Evolutionary conservation across 2,329 filamentous ascomycete genomes (phyloP).

Genomic region (Neocucurbitaria cava): DNA sequence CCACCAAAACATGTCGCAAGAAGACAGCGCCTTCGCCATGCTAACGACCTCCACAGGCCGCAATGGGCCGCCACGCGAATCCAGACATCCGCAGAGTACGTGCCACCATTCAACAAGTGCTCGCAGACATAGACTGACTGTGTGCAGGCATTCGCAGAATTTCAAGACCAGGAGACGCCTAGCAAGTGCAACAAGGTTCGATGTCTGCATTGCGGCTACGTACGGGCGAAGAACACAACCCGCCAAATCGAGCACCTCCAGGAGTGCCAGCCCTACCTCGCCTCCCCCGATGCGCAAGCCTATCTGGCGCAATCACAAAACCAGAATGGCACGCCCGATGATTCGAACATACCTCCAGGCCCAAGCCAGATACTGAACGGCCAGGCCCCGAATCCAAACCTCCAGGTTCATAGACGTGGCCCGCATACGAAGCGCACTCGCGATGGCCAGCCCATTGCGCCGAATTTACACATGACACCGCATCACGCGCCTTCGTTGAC

Average conservation of each 20-base stretch:
- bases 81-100: constrained; percentile 47
- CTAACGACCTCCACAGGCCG: constrained; percentile 22
- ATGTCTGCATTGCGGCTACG: constrained; percentile 58
- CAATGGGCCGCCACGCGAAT: constrained; percentile 49
- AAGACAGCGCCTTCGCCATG: constrained; percentile 5
- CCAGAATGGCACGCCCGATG: constrained; percentile 24
- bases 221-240: constrained; percentile 59
- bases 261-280: constrained; percentile 53
- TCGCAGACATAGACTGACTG: constrained; percentile 1
- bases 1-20: neutral
- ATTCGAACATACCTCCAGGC: constrained; percentile 22
- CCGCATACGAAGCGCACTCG: constrained; percentile 50
- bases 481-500: constrained; percentile 60
- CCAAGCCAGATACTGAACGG: constrained; percentile 52
- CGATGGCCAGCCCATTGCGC: constrained; percentile 47
- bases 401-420: constrained; percentile 54
- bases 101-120: constrained; percentile 15
- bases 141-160: constrained; percentile 42
- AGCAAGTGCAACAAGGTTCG: constrained; percentile 58
- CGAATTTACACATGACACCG: constrained; percentile 29
- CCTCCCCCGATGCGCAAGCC: constrained; percentile 53
- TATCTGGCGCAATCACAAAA: constrained; percentile 30
- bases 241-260: constrained; percentile 60
- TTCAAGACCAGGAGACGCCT: constrained; percentile 51
- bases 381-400: constrained; percentile 57